Percentiles rank a stretch among this genome's conserved stretches.
These are phyloP conservation scores for Croton laevigatus DNA, from an alignment of 441 rosid genomes.

Conservation along the genomic window DNA sequence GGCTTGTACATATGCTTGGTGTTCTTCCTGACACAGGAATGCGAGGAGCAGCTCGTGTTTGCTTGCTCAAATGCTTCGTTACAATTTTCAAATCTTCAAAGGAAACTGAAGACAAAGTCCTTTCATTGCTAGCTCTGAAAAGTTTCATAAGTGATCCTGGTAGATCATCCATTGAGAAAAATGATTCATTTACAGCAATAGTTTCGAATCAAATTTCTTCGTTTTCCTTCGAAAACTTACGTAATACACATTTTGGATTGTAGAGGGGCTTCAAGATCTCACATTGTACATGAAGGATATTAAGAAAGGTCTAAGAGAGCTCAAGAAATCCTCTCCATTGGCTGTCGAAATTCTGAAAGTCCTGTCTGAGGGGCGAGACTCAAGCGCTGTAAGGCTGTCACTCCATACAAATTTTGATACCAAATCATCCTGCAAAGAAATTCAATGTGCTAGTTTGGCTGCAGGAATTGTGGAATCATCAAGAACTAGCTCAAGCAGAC, in stretches of 20 bases:
- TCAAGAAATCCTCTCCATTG: constrained; percentile 52
- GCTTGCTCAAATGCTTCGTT: constrained; percentile 59
- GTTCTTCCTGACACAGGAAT: constrained; percentile 69
- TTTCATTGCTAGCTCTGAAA: constrained; percentile 61
- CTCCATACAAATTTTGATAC: not conserved
- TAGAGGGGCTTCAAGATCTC: constrained; percentile 57
- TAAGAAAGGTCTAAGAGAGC: constrained; percentile 60
- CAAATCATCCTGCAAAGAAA: not conserved
- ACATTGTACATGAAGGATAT: constrained; percentile 49
- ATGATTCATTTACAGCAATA: not conserved
- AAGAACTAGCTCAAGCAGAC: constrained; percentile 59
- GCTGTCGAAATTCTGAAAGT: constrained; percentile 60
- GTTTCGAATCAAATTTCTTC: too few species aligned
- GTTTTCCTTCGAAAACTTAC: not conserved
- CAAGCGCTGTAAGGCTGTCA: constrained; percentile 51
- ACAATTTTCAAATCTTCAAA: constrained; percentile 48
- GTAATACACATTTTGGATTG: constrained; percentile 18
- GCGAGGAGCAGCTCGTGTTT: constrained; percentile 61
- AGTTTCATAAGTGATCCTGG: constrained; percentile 65
- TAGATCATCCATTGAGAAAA: constrained; percentile 20
- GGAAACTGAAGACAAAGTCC: constrained; percentile 54
- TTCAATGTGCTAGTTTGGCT: constrained; percentile 12
- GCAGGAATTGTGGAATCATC: constrained; percentile 73
- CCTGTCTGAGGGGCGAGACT: constrained; percentile 53
- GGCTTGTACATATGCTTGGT: constrained; percentile 61